A percentile compares a stretch with the other conserved stretches of the same genome.
phyloP scores from a whole-genome alignment of 352 stramenopile genomes.

The Globisporangium camurandrum region DNA sequence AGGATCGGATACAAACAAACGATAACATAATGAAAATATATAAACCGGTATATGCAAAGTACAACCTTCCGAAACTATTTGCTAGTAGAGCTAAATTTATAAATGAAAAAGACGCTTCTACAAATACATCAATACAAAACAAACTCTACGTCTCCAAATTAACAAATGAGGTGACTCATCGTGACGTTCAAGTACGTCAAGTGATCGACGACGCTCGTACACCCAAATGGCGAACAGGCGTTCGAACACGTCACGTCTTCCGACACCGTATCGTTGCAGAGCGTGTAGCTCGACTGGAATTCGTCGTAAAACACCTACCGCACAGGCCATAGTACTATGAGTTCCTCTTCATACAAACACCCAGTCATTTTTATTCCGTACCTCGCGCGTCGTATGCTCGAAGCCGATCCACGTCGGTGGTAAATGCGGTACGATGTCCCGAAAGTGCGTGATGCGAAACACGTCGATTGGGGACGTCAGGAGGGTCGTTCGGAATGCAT shows the following conservation, averaged over 20 bases:
- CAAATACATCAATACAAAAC: too few species aligned
- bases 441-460: conserved; percentile 71
- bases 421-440: conserved; percentile 70
- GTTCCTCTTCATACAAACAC: neutral
- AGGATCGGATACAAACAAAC: too few species aligned
- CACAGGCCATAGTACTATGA: neutral
- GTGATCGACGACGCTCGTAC: conserved; percentile 79
- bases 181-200: conserved; percentile 85
- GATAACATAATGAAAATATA: too few species aligned
- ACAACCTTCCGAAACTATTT: too few species aligned
- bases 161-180: conserved; percentile 85
- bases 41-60: too few species aligned
- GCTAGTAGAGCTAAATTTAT: too few species aligned
- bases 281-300: conserved; percentile 51
- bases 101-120: too few species aligned
- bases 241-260: conserved; percentile 69
- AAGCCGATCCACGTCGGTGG: conserved; percentile 73
- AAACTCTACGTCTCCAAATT: too few species aligned
- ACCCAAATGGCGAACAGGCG: conserved; percentile 62
- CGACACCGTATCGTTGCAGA: conserved; percentile 45
- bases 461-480: conserved; percentile 47
- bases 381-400: conserved; percentile 65
- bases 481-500: conserved; percentile 47
- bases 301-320: conserved; percentile 76
- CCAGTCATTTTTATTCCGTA: conserved; percentile 11